These are phyloP conservation scores for Butyriboletus loyo DNA, from an alignment of 768 basidiomycete species.

Conservation along the genomic window DNA sequence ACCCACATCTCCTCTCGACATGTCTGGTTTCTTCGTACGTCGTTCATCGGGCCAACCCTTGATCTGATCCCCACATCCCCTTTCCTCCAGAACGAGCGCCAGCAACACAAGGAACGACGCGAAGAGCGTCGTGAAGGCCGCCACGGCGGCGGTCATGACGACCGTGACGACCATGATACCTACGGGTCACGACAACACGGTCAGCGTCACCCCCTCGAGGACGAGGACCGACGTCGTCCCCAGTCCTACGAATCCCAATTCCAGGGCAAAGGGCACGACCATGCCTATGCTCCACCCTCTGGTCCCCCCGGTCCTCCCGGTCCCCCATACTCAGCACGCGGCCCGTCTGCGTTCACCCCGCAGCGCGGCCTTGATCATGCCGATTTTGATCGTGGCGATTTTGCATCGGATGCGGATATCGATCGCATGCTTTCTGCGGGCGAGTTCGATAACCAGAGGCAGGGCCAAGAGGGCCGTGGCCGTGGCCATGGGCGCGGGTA, in stretches of 20 bases:
- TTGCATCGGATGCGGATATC: slow-evolving; percentile 29
- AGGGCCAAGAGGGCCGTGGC: neutral
- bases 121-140: slow-evolving; percentile 10
- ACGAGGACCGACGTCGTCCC: neutral
- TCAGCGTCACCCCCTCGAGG: neutral
- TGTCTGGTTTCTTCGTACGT: slow-evolving; percentile 14
- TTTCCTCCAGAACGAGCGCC: neutral
- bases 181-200: neutral
- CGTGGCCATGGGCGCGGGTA: neutral
- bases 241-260: neutral
- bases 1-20: neutral
- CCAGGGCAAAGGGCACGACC: neutral
- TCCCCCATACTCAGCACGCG: neutral
- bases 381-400: slow-evolving; percentile 27
- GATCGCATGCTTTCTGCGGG: slow-evolving; percentile 19
- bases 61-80: neutral
- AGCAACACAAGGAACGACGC: slow-evolving; percentile 5
- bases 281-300: neutral
- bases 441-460: neutral
- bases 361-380: slow-evolving; percentile 17
- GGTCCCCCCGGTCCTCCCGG: slow-evolving; percentile 14
- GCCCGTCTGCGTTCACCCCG: neutral
- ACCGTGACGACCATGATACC: neutral
- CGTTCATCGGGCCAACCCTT: neutral
- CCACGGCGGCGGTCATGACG: neutral